Percentiles rank a stretch among this genome's conserved stretches.
These are phyloP conservation scores for Pistacia atlantica DNA, from an alignment of 345 rosid genomes.

Conservation along the genomic window DNA sequence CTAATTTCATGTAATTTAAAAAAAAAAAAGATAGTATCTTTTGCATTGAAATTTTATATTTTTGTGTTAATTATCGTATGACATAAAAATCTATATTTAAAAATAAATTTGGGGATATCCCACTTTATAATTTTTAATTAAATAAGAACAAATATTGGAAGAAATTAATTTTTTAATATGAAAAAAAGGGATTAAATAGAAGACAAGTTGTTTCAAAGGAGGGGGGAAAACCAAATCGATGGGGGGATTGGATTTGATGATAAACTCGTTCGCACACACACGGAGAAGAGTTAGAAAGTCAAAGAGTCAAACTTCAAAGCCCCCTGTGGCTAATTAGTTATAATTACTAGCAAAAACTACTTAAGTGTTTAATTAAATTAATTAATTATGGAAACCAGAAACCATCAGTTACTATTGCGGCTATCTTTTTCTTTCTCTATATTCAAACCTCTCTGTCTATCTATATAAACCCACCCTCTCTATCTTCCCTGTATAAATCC, in stretches of 20 bases:
- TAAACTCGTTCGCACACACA: conserved; percentile 6
- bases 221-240: background rate
- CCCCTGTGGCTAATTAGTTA: conserved; percentile 13
- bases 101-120: too few species aligned
- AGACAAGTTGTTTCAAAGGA: conserved; percentile 7
- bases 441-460: conserved; percentile 30
- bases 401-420: too few species aligned
- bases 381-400: conserved; percentile 21
- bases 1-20: too few species aligned
- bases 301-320: conserved; percentile 46
- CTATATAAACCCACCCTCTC: conserved; percentile 45
- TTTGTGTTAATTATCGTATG: too few species aligned
- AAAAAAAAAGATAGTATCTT: too few species aligned
- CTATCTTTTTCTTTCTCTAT: conserved; percentile 2
- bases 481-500: conserved; percentile 46
- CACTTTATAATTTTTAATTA: too few species aligned
- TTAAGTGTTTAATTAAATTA: conserved; percentile 18
- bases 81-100: too few species aligned
- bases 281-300: background rate
- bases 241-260: background rate
- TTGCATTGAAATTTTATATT: too few species aligned
- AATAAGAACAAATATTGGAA: too few species aligned
- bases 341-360: conserved; percentile 23
- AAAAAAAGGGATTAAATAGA: background rate
- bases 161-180: too few species aligned